These are phyloP conservation scores for Trametes sp. DNA, from an alignment of 1,284 basidiomycete genomes.

Conservation along the genomic window DNA sequence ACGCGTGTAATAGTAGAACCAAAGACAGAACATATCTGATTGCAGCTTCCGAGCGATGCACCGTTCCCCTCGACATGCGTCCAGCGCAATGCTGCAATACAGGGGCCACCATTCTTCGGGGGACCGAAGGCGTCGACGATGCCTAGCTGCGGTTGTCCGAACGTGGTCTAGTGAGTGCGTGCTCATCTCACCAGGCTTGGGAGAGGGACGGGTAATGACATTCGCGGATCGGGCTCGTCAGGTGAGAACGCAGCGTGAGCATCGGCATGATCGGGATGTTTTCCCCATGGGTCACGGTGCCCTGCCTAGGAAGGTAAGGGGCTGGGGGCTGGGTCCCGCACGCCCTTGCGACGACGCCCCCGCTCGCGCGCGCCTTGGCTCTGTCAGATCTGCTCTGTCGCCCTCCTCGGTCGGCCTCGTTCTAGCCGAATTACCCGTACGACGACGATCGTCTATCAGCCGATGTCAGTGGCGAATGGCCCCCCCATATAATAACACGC, in stretches of 20 bases:
- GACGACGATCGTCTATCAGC: conserved; percentile 9
- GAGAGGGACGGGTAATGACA: conserved; percentile 7
- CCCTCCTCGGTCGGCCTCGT: conserved; percentile 6
- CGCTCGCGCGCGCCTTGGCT: background rate
- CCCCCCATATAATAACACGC: conserved; percentile 18
- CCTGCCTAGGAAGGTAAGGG: conserved; percentile 7
- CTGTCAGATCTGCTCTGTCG: too few relatives aligned
- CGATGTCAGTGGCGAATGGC: background rate
- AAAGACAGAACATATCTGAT: background rate
- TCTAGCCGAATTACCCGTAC: conserved; percentile 16
- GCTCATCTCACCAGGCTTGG: background rate
- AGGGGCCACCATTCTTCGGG: background rate
- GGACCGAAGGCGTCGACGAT: background rate
- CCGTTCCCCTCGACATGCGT: background rate
- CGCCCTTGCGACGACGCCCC: conserved; percentile 2
- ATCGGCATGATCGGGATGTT: conserved; percentile 13
- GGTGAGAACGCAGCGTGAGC: conserved; percentile 3
- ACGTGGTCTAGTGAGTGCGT: background rate
- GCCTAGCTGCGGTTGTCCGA: background rate
- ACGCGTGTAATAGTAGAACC: conserved; percentile 8
- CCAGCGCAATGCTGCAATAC: background rate
- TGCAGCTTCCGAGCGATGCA: background rate
- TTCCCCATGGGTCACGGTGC: conserved; percentile 13
- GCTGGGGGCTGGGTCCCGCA: background rate
- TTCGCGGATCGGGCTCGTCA: conserved; percentile 6